Evolutionary conservation across 495 filamentous ascomycete genomes (phyloP), one percentile per base, ranked within the genome.

Genomic region (Friedmanniomyces simplex): DNA sequence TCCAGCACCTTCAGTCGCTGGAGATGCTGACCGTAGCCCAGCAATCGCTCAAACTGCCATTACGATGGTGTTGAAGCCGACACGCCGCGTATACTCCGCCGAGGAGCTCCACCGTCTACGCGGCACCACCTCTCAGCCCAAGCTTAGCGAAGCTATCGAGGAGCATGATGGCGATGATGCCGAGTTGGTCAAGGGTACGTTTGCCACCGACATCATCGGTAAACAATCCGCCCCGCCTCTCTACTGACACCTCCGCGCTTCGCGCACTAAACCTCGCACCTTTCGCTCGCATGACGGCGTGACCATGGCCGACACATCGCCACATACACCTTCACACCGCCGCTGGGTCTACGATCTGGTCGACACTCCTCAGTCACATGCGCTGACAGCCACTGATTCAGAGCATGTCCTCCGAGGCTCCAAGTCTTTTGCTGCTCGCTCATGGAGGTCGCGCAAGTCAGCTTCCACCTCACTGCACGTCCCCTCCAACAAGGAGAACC

Each of bases 371-470:
- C 25, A 2, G 1, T 36, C 54, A 12, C 32, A 6, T 53, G 41
- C 26, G 50, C 43, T 63, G 26, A 63, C 52, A 45, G 43, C 8
- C 7, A 49, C 52, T 21, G 21, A 37, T 25, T 13, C 59, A 66
- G 63, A 66, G 36, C 63, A 66, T 41, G 60, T 66, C 24, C 63
- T 66, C n/a, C 56, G 60, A 18, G 57, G 53, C 37, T 63, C 63
- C 20, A 59, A 59, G 39, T 66, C 63, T 3, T 66, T 62, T 30
- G 45, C 63, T 3, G 60, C 63, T 6, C 60, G 63, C 28, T 63
- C 61, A 14, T 63, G 56, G 59, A 55, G 43, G 24, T 60, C 61
- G 16, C 61, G 61, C 46, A 34, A 37, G 28, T 60, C 61, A 13
- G 50, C 21, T 16, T 43, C 39, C 21, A 52, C 32, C n/a, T 56